Conservation (phyloP, 331 rosid species). For the Malus hybrid region DNA sequence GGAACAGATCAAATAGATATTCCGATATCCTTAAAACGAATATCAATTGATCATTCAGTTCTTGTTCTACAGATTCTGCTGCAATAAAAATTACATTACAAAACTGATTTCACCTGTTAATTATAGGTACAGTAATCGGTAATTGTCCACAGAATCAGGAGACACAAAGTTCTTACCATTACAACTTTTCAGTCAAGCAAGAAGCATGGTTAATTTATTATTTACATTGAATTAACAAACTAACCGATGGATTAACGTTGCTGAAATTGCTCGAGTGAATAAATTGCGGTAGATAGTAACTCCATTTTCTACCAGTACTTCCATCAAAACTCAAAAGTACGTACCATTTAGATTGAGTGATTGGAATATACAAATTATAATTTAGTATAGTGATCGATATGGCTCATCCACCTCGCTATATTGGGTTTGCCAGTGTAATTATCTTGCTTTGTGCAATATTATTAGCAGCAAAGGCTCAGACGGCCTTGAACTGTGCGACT, state of each 20-base stretch:
- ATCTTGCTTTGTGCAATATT: not conserved
- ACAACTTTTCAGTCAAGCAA: not conserved
- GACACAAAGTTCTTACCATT: no score
- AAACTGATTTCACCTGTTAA: no score
- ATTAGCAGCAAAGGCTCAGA: not conserved
- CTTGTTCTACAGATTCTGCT: no score
- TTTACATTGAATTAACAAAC: not conserved
- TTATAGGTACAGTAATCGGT: no score
- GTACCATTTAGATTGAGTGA: not conserved
- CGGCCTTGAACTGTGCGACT: not conserved
- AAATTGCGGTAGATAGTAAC: not conserved
- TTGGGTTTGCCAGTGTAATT: not conserved
- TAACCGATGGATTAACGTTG: not conserved
- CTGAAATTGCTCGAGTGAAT: not conserved
- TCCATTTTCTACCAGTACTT: not conserved
- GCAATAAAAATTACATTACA: no score
- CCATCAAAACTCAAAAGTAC: not conserved
- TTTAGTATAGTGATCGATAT: not conserved
- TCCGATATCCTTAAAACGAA: no score
- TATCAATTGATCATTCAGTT: no score
- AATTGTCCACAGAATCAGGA: no score
- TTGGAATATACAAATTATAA: not conserved
- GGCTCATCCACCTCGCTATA: not conserved
- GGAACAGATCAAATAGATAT: no score
- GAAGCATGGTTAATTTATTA: not conserved